Percentiles rank a stretch among this genome's conserved stretches.
Conservation (phyloP, 768 basidiomycete species). For the Botryobasidium botryosum region DNA sequence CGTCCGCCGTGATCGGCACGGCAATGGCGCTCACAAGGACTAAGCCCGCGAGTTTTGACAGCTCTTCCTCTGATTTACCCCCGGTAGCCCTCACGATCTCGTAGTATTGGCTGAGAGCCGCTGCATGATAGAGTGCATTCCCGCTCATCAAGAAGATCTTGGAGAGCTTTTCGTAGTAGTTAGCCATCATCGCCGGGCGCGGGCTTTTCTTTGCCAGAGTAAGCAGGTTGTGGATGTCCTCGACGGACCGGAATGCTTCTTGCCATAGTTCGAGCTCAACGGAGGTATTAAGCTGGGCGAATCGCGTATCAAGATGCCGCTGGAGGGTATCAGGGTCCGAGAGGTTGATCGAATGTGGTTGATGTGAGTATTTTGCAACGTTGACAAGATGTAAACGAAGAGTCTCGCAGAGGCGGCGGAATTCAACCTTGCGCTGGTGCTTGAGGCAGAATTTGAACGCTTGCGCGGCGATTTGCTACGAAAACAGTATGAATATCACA, state of each 20-base stretch:
- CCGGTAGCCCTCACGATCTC: constrained; percentile 53
- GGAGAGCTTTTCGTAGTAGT: constrained; percentile 96
- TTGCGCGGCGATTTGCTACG: constrained; percentile 84
- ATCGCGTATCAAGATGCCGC: constrained; percentile 91
- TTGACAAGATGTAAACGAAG: constrained; percentile 88
- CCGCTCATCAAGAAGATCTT: constrained; percentile 93
- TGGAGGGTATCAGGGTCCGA: constrained; percentile 89
- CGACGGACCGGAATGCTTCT: constrained; percentile 94
- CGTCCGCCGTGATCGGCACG: constrained; percentile 56
- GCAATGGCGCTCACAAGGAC: constrained; percentile 87
- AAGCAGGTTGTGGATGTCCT: constrained; percentile 92
- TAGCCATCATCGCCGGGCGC: constrained; percentile 92
- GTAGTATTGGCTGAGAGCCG: constrained; percentile 84
- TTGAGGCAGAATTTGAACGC: constrained; percentile 94
- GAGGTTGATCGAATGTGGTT: constrained; percentile 87
- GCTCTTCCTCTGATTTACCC: constrained; percentile 60
- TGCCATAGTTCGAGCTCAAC: constrained; percentile 99
- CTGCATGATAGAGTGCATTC: constrained; percentile 89
- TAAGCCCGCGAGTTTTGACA: constrained; percentile 68
- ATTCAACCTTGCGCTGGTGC: constrained; percentile 89
- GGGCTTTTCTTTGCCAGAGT: constrained; percentile 87
- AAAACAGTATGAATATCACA: neutral
- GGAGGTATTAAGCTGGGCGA: constrained; percentile 89
- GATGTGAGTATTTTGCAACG: constrained; percentile 88
- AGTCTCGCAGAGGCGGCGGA: constrained; percentile 90